phyloP scores from a whole-genome alignment of 2,329 filamentous ascomycete species.

The Chaetomiaceae sp. region DNA sequence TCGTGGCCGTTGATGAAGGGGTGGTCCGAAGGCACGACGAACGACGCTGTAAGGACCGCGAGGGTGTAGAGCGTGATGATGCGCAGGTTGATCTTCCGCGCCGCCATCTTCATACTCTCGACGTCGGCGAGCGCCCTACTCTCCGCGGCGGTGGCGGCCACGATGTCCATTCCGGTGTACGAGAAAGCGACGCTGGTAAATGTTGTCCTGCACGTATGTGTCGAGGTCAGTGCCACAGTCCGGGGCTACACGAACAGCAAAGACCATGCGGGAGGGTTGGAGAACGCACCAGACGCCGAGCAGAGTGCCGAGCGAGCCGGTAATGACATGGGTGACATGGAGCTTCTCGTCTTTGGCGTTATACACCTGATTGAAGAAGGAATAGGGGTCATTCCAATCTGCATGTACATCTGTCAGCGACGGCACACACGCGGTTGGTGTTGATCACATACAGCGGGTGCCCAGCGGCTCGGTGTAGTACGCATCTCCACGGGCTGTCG shows the following conservation, averaged over 20 bases:
- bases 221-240: too few species aligned
- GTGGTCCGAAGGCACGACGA: constrained; percentile 36
- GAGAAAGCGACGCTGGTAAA: constrained; percentile 37
- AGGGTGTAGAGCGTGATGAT: constrained; percentile 30
- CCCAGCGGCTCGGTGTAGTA: constrained; percentile 35
- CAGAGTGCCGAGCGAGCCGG: constrained; percentile 34
- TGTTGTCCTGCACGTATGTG: constrained; percentile 36
- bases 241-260: too few species aligned
- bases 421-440: not conserved
- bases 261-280: too few species aligned
- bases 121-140: constrained; percentile 33
- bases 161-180: constrained; percentile 38
- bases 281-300: constrained; percentile 38
- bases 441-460: constrained; percentile 31
- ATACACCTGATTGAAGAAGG: constrained; percentile 36
- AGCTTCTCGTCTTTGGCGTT: constrained; percentile 31
- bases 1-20: constrained; percentile 38
- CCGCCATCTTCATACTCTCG: constrained; percentile 39
- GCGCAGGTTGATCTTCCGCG: constrained; percentile 37
- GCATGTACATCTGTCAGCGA: not conserved
- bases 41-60: constrained; percentile 28
- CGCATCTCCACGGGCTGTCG: constrained; percentile 32
- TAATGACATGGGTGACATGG: constrained; percentile 28
- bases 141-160: constrained; percentile 37
- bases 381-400: constrained; percentile 31